phyloP scores from a whole-genome alignment of 805 yeast genomes.

The Komagataella kurtzmanii region DNA sequence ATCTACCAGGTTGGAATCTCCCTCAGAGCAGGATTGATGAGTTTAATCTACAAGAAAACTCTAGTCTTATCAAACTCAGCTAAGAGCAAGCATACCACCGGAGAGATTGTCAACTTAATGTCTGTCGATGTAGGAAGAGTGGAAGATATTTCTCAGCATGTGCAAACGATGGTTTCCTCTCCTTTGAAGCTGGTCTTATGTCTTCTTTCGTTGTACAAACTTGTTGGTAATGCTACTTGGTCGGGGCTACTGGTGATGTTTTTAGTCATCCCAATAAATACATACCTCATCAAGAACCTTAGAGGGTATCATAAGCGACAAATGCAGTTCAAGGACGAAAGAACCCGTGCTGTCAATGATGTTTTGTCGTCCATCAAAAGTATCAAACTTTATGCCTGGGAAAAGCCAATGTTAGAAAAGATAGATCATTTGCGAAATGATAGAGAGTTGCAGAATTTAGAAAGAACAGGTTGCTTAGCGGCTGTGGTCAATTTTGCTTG shows the following conservation, averaged over 20 bases:
- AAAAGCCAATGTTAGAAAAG: slow-evolving; percentile 43
- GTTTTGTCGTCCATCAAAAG: slow-evolving; percentile 46
- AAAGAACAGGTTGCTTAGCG: slow-evolving; percentile 31
- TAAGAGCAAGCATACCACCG: slow-evolving; percentile 45
- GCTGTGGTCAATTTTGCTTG: slow-evolving; percentile 41
- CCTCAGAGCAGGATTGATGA: slow-evolving; percentile 48
- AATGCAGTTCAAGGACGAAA: slow-evolving; percentile 48
- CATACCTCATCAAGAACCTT: slow-evolving; percentile 28
- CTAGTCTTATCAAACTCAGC: slow-evolving; percentile 56
- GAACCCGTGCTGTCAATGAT: slow-evolving; percentile 49
- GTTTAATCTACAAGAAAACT: slow-evolving; percentile 61
- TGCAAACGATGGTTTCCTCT: slow-evolving; percentile 42
- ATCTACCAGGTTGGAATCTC: slow-evolving; percentile 52
- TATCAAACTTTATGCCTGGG: slow-evolving; percentile 62
- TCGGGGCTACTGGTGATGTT: slow-evolving; percentile 41
- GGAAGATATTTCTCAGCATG: slow-evolving; percentile 40
- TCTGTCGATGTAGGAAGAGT: slow-evolving; percentile 64
- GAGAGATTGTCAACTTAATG: slow-evolving; percentile 69
- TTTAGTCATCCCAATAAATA: slow-evolving; percentile 45
- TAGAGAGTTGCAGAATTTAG: slow-evolving; percentile 37
- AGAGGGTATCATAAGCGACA: slow-evolving; percentile 35
- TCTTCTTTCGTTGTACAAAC: slow-evolving; percentile 35
- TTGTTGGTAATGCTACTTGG: slow-evolving; percentile 45
- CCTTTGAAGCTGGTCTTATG: slow-evolving; percentile 45
- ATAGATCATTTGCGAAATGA: slow-evolving; percentile 41